Conservation (phyloP, 371 early-diverging fungal species). For the Amoeboaphelidium protococcarum region DNA sequence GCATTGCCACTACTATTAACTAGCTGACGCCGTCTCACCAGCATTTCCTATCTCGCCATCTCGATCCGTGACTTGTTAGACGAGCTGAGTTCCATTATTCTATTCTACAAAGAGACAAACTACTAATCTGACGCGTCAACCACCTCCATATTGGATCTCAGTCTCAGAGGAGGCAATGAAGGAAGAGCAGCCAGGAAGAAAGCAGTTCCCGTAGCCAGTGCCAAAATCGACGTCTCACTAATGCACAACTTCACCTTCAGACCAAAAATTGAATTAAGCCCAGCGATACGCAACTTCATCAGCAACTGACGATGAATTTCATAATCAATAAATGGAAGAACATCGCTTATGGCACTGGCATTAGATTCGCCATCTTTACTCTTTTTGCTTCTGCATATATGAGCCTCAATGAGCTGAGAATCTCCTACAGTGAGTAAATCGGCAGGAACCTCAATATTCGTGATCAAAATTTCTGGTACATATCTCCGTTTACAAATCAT, state of each 20-base stretch:
- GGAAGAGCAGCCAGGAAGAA: conserved; percentile 32
- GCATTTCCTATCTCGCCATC: no score
- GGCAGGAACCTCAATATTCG: conserved; percentile 34
- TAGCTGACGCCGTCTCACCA: no score
- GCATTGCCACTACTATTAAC: no score
- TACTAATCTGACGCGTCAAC: no score
- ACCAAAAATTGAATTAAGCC: conserved; percentile 42
- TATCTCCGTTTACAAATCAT: conserved; percentile 27
- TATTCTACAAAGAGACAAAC: no score
- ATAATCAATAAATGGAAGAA: conserved; percentile 46
- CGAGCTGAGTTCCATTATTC: no score
- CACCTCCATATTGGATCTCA: no score
- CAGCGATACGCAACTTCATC: conserved; percentile 35
- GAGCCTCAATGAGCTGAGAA: conserved; percentile 20
- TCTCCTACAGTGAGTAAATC: conserved; percentile 25
- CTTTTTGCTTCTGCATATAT: conserved; percentile 32
- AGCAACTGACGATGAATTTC: conserved; percentile 44
- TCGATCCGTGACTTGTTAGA: no score
- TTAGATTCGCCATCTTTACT: conserved; percentile 22
- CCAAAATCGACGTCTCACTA: conserved; percentile 35
- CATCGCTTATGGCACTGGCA: conserved; percentile 20
- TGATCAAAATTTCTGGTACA: conserved; percentile 37
- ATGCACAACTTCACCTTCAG: conserved; percentile 29
- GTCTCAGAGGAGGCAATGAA: conserved; percentile 27
- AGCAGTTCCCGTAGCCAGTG: conserved; percentile 40